phyloP scores from a whole-genome alignment of 1,139 yeast species.

The Wickerhamomyces sp. region DNA sequence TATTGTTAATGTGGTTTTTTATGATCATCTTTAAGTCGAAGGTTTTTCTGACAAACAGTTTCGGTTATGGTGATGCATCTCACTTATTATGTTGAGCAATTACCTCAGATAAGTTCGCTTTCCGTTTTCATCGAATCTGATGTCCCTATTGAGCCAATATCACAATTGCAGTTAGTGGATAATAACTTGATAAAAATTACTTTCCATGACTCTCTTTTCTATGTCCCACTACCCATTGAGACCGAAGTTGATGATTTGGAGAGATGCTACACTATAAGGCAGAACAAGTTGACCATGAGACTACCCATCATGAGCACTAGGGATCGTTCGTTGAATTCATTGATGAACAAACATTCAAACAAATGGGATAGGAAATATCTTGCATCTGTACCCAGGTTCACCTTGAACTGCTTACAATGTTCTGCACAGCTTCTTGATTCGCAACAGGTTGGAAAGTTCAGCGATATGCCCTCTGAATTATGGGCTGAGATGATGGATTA shows the following conservation, averaged over 20 bases:
- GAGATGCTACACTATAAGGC: too few relatives aligned
- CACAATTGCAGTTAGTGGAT: neutral
- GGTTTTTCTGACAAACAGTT: too few relatives aligned
- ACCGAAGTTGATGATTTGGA: too few relatives aligned
- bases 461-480: constrained; percentile 82
- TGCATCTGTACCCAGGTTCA: constrained; percentile 1
- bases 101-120: neutral
- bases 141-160: neutral
- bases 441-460: constrained; percentile 28
- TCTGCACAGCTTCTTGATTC: constrained; percentile 28
- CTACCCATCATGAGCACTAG: too few relatives aligned
- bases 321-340: constrained; percentile 14
- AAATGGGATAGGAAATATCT: constrained; percentile 24
- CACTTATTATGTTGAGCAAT: neutral
- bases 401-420: constrained; percentile 35
- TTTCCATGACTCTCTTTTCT: neutral
- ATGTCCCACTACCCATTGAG: constrained; percentile 6
- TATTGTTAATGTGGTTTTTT: too few relatives aligned
- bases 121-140: neutral
- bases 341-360: constrained; percentile 15
- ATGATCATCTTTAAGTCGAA: too few relatives aligned
- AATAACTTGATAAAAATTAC: neutral
- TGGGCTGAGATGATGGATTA: constrained; percentile 97
- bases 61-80: too few relatives aligned
- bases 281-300: too few relatives aligned